Evolutionary conservation across 2,329 filamentous ascomycete species (phyloP), one percentile per base, ranked within the genome.

Genomic region (Monilinia fructicola): DNA sequence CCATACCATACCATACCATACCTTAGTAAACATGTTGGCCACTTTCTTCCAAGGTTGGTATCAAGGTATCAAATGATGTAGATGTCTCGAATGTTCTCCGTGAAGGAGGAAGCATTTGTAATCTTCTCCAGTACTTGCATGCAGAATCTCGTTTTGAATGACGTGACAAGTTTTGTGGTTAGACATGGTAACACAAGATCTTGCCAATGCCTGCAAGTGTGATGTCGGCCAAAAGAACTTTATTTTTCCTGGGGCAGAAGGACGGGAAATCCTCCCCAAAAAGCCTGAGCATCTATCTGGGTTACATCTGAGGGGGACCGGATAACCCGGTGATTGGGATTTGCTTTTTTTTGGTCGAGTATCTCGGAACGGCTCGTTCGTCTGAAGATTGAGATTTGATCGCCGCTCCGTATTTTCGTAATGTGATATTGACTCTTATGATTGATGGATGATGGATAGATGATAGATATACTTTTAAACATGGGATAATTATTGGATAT

Each of bases 121-220:
- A 46, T 40, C 26, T 64, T 42, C 40, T 11, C 12, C 38, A 40
- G 38, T 16, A 35, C 48, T 35, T 64, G 46, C 52, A 42, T 44
- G 48, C 48, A 44, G 61, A 52, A 64, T 64, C 48, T 55, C 28
- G 26, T 14, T 48, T 62, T 31, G 23, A 23, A 46, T 38, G 61
- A 63, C 18, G 60, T 54, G 60, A 63, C 60, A 54, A 63, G 31
- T 28, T 35, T 38, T 56, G 54, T 56, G 31, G 46, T 23, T 62
- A 46, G 28, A 28, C n/a, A 63, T 50, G 26, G 48, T 63, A 31
- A 63, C 26, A 63, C 48, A 63, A 63, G 60, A 63, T 63, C 60
- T 54, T 42, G 35, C 60, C n/a, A 31, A 63, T 63, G 48, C 60
- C 48, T 63, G 48, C 60, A 63, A 54, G 38, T n/a, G 38, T 54